These are phyloP conservation scores for Exserohilum turcica DNA, from an alignment of 2,329 filamentous ascomycete species.

Conservation along the genomic window DNA sequence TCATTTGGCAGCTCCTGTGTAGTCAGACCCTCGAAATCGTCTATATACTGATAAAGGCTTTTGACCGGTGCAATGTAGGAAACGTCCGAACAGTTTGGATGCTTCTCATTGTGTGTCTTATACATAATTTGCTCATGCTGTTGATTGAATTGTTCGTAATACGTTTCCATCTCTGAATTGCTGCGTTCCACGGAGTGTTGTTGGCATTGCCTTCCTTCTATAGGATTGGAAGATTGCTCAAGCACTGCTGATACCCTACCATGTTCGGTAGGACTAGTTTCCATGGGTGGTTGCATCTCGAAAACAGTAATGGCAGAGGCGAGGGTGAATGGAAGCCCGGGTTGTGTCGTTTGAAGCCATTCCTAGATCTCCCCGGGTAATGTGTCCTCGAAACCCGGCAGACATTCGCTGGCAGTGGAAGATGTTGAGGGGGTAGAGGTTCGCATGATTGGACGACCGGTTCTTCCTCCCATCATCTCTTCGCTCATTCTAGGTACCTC, in stretches of 20 bases:
- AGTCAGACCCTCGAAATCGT: neutral
- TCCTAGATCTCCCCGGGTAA: conserved; percentile 4
- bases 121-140: neutral
- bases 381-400: neutral
- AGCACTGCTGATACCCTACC: no score
- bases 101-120: neutral
- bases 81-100: neutral
- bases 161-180: neutral
- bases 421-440: neutral
- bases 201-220: neutral
- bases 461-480: neutral
- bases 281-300: neutral
- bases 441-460: neutral
- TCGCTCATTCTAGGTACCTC: neutral
- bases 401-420: neutral
- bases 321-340: conserved; percentile 3
- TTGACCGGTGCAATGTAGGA: neutral
- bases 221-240: neutral
- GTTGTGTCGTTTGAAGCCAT: conserved; percentile 1
- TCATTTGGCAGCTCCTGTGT: neutral
- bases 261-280: neutral
- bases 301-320: neutral
- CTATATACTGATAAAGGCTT: neutral
- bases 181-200: neutral
- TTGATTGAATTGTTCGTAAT: neutral